Conservation (phyloP, 1,139 yeast species). For the Debaryomyces udenii region DNA sequence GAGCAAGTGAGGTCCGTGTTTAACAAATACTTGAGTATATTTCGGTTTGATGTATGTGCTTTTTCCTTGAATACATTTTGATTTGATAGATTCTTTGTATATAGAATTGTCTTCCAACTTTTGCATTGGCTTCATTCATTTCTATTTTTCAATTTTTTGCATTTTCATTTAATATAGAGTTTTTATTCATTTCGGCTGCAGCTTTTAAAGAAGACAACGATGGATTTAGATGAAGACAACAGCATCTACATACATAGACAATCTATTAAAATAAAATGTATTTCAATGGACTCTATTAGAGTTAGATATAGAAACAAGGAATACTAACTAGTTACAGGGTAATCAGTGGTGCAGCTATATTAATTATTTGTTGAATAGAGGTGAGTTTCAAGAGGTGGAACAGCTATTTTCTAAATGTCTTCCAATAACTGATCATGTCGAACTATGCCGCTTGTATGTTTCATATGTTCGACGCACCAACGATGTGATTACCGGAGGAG, state of each 20-base stretch:
- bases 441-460: conserved; percentile 74
- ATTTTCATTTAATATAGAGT: conserved; percentile 1
- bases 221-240: not conserved
- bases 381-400: conserved; percentile 71
- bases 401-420: conserved; percentile 64
- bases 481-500: conserved; percentile 82
- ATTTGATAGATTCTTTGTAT: conserved; percentile 6
- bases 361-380: conserved; percentile 65
- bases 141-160: not conserved
- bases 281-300: not conserved
- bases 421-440: conserved; percentile 59
- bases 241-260: conserved; percentile 5
- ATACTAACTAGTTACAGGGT: conserved; percentile 34
- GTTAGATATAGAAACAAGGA: not conserved
- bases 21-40: conserved; percentile 62
- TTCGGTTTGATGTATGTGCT: conserved; percentile 55
- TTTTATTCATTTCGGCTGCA: not conserved
- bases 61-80: conserved; percentile 1
- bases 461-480: conserved; percentile 79
- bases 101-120: conserved; percentile 4
- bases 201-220: not conserved
- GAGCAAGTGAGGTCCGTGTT: conserved; percentile 64
- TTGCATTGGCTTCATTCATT: conserved; percentile 1
- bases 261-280: conserved; percentile 9
- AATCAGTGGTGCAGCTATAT: conserved; percentile 76